Evolutionary conservation across 352 stramenopile genomes (phyloP), one percentile per base, ranked within the genome.

Genomic region (Phytophthora tubulina): DNA sequence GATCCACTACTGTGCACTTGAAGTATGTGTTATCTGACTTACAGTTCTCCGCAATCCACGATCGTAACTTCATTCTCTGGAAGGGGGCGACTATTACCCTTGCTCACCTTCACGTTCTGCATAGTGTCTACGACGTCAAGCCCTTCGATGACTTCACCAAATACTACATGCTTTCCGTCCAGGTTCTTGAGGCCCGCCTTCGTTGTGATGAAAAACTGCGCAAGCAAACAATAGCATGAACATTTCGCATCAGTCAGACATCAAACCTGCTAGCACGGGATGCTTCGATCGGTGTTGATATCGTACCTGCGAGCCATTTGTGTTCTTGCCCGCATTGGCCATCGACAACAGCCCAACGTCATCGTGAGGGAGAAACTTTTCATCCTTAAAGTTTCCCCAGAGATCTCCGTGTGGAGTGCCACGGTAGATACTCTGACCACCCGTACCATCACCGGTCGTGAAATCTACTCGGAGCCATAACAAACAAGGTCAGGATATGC

Each of bases 111-210:
- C 6, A 92, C 84, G 39, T 77, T 80, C 57, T 92, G 84, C 76
- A 94, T 91, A 17, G 72, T 60, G 63, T 92, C 82, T 15, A 94
- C 85, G 11, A 94, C 72, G n/a, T 90, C 81, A 33, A 92, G 76
- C 17, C 86, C 84, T 32, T 96, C 86, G 44, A 97, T 72, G 13
- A 98, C 89, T 72, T 98, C 94, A 31, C 97, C 97, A 86, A 99
- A 99, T 7, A 99, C 96, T 5, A 98, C 89, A 76, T 99, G 97
- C 80, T 99, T 99, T 36, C 88, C 92, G 82, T 99, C 95, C 14
- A 94, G 58, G 58, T 91, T 92, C 21, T 78, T 86, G 33, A 92
- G 75, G 1, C 71, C 69, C 7, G 84, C 78, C 49, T 85, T 86
- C 9, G 82, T 94, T 31, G 86, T 94, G 55, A 94, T 92, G 75